Evolutionary conservation across 352 stramenopile genomes (phyloP), one percentile per base, ranked within the genome.

Genomic region (Peronospora destructor): DNA sequence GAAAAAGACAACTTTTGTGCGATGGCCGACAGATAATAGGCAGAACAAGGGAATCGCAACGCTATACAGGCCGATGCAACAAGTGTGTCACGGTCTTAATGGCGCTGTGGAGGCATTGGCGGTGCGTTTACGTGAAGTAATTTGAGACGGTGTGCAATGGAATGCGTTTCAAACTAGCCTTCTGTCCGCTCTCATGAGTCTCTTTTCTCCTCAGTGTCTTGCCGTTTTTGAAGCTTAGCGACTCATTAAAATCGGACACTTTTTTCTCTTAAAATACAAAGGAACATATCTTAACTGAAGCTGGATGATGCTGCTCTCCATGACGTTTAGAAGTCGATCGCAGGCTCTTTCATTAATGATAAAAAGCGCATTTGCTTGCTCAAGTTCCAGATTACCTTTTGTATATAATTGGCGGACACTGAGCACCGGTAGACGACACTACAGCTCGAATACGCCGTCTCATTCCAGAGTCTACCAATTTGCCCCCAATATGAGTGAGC

Each of bases 401-500:
- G 6, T 41, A 13, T 48, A 14, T 43, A 48, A n/a, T 10, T 55
- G 36, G 14, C 43, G 30, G 0, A 6, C 6, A 2, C 1, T 37
- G 17, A 35, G 4, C 8, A 11, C 33, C 13, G 50, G 34, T 45
- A 46, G 47, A 13, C 51, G 51, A 43, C 44, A 51, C 35, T 60
- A 60, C 21, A 63, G 50, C 50, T 45, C 44, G 11, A 19, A 66
- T 4, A 36, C 34, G 13, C n/a, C 35, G 3, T 4, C 35, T 11
- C 30, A 36, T 19, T 26, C 6, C 50, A n/a, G 5, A 23, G 10
- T 25, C 12, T 1, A 30, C 26, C 26, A 30, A 28, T 4, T 35
- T 3, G 10, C 32, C 8, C n/a, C 25, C 12, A 44, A 41, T 36
- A 47, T 84, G 56, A 84, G 60, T 52, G 75, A 86, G 36, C 61